Conservation (phyloP, 2,329 filamentous ascomycete species). For the Cladorrhinum sp. region DNA sequence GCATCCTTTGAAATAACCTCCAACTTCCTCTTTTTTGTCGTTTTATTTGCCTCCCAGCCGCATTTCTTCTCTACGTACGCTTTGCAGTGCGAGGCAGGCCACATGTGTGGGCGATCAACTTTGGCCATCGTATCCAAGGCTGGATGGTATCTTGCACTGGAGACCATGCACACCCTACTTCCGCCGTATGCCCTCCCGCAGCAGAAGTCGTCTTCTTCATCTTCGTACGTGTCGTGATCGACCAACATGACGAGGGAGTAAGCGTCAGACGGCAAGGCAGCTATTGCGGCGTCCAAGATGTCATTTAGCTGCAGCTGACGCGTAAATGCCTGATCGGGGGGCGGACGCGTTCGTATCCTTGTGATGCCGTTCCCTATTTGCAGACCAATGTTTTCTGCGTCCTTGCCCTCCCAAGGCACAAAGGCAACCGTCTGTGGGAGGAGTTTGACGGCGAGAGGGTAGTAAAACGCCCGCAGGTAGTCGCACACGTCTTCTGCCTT, state of each 20-base stretch:
- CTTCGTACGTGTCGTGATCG: constrained; percentile 63
- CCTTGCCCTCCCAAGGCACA: constrained; percentile 44
- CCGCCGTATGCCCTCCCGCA: constrained; percentile 65
- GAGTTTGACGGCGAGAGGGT: constrained; percentile 48
- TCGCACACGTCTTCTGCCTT: constrained; percentile 31
- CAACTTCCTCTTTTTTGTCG: constrained; percentile 1
- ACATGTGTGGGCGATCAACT: constrained; percentile 52
- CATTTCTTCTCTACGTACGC: constrained; percentile 44
- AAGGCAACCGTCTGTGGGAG: constrained; percentile 43
- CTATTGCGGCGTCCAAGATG: constrained; percentile 55
- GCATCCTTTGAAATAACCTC: background rate
- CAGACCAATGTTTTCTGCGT: constrained; percentile 45
- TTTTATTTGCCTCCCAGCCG: constrained; percentile 2
- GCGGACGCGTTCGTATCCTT: constrained; percentile 49
- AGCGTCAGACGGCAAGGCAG: constrained; percentile 54
- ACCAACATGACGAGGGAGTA: constrained; percentile 56
- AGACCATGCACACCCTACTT: constrained; percentile 60
- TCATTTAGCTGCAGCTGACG: constrained; percentile 59
- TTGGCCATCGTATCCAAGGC: constrained; percentile 38
- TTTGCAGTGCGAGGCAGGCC: constrained; percentile 62
- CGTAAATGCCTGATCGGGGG: constrained; percentile 45
- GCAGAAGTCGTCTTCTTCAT: constrained; percentile 63
- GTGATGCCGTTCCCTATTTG: constrained; percentile 36
- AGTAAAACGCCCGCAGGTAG: constrained; percentile 49
- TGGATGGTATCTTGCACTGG: constrained; percentile 60